Base-by-base conservation (phyloP, 139 green algal genomes). In the Closterium sp. region DNA sequence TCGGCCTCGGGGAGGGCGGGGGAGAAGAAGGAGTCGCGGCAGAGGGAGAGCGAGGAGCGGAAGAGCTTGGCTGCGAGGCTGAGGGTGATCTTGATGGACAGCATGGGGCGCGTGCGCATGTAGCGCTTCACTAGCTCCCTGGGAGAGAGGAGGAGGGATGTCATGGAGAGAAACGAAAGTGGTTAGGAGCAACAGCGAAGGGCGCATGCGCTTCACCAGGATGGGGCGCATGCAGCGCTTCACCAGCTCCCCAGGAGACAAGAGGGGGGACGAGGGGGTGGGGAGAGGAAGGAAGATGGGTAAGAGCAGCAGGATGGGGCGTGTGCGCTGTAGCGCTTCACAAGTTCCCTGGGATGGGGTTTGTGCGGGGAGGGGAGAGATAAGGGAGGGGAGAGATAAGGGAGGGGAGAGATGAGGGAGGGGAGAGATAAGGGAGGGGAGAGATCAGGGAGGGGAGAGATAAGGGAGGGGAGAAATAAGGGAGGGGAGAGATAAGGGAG, bases 1-100 rank as follows among this genome's bases (percentile, higher is more conserved):
- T 97, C 93, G 1, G 92, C 93, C 0, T 93, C 88, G 2, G 96
- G 95, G 22, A 98, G 85, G 90, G 96, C 95, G 1, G 90, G 24
- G 0, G 94, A 97, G 91, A 98, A 98, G 93, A 98, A 98, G 1
- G 95, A 92, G 45, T 96, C 93, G 21, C 94, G 93, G 89, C 93
- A 96, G 2, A 93, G 91, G 32, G 70, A 21, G 27, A 73, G 32
- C 30, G 86, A 79, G 30, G 13, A 31, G 24, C 19, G 4, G 27
- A 91, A 91, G 11, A 17, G 13, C 32, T 91, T 91, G 21, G 91
- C 91, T 31, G 91, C 91, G 31, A 93, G 42, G 38, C 86, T 91
- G 31, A 73, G 30, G 2, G 87, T 91, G 31, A 86, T 45, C 88
- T 62, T 86, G 31, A 38, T 13, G 28, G 45, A 88, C 29, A 28